Base-by-base conservation (phyloP, 495 filamentous ascomycete genomes). In the Penicillium crystallinum region DNA sequence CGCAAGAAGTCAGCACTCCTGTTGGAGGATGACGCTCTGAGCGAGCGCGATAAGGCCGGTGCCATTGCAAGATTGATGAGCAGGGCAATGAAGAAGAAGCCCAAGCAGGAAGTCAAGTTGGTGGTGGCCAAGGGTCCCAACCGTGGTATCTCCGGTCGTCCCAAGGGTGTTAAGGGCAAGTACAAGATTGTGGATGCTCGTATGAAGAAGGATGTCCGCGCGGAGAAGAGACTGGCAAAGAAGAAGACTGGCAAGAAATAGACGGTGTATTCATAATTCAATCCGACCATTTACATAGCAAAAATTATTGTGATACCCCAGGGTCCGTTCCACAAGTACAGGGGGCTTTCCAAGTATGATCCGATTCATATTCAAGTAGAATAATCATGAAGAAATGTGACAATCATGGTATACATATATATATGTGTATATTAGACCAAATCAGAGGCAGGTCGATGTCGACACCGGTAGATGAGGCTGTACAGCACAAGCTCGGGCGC, bases 181-280 rank as follows among this genome's bases (percentile, higher is more conserved):
- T 98, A 98, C 71, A 97, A 97, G 85, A 96, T 99, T 78, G 93
- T 99, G 54, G 93, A 99, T 76, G 74, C 87, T 15, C 81, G 93
- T 56, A 83, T 99, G 83, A 97, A 96, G 84, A 99, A 99, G 85
- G 93, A 99, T 78, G 81, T 92, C 46, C 81, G 93, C 64, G 95
- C 87, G 12, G 77, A 88, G 72, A 99, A 97, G 81, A 83, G 93
- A 63, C 59, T 82, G 51, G 82, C 81, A 38, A 88, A 88, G 76
- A 86, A 81, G 66, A 81, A 78, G 68, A 22, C 49, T 2, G 31
- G 31, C 2, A 63, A 70, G 53, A 65, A 63, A 43, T 71, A 57
- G 34, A 58, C 25, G 27, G 19, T 33, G 25, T 52, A 36, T 60
- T 44, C 34, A 59, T 62, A 62, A 40, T 61, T 46, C 38, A 35